A percentile compares a stretch with the other conserved stretches of the same genome.
phyloP scores from a whole-genome alignment of 495 filamentous ascomycete species.

The Corynascus novoguineensis region DNA sequence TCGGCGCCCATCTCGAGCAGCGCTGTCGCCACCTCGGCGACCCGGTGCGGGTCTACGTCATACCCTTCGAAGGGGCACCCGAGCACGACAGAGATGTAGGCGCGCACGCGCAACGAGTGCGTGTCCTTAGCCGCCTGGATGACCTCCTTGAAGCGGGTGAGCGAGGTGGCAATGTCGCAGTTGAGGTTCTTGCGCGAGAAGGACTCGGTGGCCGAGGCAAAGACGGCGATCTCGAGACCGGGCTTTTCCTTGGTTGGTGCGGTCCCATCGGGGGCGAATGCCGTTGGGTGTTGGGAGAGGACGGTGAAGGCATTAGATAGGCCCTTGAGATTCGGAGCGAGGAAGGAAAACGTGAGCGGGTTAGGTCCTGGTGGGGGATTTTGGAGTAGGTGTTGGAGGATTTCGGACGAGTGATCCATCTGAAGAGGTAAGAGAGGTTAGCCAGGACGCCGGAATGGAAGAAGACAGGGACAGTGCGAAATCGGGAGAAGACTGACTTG shows the following conservation, averaged over 20 bases:
- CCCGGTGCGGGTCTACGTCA: constrained; percentile 67
- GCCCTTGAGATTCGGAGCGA: constrained; percentile 84
- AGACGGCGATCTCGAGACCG: constrained; percentile 76
- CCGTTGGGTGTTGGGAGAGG: constrained; percentile 33
- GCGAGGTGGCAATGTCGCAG: constrained; percentile 74
- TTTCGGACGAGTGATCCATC: constrained; percentile 89
- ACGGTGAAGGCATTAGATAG: constrained; percentile 51
- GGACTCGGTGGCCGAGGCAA: constrained; percentile 84
- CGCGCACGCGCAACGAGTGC: constrained; percentile 66
- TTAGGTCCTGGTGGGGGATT: constrained; percentile 57
- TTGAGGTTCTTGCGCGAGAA: constrained; percentile 93
- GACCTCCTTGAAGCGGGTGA: constrained; percentile 69
- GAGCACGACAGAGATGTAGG: constrained; percentile 91
- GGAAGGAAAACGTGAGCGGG: constrained; percentile 84
- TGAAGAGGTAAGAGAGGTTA: constrained; percentile 29
- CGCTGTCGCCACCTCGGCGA: constrained; percentile 75
- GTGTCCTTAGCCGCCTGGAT: constrained; percentile 65
- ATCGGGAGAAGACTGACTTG: constrained; percentile 62
- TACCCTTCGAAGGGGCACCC: constrained; percentile 93
- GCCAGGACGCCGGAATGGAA: background rate
- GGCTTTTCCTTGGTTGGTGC: constrained; percentile 31
- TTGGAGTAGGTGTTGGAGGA: constrained; percentile 68
- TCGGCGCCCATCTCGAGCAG: constrained; percentile 94
- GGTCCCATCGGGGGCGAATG: constrained; percentile 35
- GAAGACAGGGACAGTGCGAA: background rate